These are phyloP conservation scores for Chenopodium suecicum DNA, from an alignment of 148 eudicot species.

Conservation along the genomic window DNA sequence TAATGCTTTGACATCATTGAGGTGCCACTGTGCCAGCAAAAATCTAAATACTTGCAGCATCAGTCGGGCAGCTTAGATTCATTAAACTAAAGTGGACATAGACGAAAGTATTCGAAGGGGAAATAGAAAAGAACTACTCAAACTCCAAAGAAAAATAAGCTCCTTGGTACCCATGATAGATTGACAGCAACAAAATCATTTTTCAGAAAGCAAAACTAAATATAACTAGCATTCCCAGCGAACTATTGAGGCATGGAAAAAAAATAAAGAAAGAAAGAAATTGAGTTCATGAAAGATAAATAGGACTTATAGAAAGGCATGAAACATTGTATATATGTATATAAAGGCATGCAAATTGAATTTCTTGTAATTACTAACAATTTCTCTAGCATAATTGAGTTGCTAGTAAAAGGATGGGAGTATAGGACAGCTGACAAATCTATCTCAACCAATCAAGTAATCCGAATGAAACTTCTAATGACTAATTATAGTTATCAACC, in stretches of 20 bases:
- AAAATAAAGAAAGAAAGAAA: too few species aligned
- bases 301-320: neutral
- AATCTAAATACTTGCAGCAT: neutral
- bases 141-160: neutral
- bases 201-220: too few species aligned
- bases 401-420: neutral
- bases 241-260: neutral
- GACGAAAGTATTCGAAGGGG: too few species aligned
- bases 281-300: neutral
- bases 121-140: too few species aligned
- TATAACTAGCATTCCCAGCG: neutral
- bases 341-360: too few species aligned
- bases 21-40: neutral
- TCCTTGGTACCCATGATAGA: neutral
- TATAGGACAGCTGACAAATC: neutral
- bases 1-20: neutral
- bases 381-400: neutral
- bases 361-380: neutral
- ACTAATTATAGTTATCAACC: neutral
- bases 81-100: too few species aligned
- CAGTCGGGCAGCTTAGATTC: neutral
- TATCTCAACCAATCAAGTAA: conserved; percentile 2
- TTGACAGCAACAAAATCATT: too few species aligned
- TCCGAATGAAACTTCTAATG: neutral
- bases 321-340: too few species aligned